phyloP scores from a whole-genome alignment of 2,329 filamentous ascomycete genomes.

The Cadophora sp. region DNA sequence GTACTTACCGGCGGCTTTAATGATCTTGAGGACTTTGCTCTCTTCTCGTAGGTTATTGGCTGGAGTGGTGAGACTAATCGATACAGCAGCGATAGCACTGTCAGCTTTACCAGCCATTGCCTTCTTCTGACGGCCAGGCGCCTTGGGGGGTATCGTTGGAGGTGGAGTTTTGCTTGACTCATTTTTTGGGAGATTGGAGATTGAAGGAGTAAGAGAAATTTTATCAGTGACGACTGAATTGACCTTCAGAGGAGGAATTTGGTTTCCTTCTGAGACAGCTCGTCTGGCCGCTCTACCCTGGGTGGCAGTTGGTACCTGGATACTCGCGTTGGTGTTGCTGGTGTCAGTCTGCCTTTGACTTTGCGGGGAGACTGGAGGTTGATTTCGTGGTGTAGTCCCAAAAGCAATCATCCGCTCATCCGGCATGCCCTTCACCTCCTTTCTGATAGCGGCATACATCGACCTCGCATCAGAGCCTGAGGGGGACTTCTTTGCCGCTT shows the following conservation, averaged over 20 bases:
- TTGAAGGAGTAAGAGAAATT: too few relatives aligned
- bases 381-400: background rate
- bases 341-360: background rate
- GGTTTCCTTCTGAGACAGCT: too few relatives aligned
- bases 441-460: background rate
- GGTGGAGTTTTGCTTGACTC: too few relatives aligned
- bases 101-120: background rate
- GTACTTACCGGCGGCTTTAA: background rate
- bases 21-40: background rate
- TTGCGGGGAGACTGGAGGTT: background rate
- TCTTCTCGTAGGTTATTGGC: background rate
- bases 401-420: background rate
- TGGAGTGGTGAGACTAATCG: background rate
- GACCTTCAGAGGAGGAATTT: too few relatives aligned
- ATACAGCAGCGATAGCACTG: background rate
- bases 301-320: background rate
- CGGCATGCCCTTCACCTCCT: background rate
- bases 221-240: too few relatives aligned
- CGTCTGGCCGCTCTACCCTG: background rate
- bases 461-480: background rate
- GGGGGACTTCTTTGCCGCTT: background rate
- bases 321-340: background rate
- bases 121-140: background rate
- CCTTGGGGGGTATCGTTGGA: background rate
- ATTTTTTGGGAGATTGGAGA: too few relatives aligned